These are phyloP conservation scores for Beauveria varroae DNA, from an alignment of 2,329 filamentous ascomycete genomes.

Conservation along the genomic window DNA sequence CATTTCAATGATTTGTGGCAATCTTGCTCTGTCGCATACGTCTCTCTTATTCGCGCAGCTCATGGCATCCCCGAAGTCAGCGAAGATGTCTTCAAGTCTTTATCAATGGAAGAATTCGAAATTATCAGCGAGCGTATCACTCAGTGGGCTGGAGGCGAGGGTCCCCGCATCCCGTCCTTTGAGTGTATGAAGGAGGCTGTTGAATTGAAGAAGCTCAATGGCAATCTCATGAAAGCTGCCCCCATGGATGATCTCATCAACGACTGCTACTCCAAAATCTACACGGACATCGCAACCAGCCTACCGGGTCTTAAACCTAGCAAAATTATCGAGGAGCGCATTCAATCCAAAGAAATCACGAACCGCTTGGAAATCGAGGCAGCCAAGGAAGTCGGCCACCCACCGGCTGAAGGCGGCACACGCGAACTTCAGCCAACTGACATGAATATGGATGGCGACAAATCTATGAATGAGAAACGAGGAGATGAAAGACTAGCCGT, in stretches of 20 bases:
- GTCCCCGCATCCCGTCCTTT: conserved; percentile 34
- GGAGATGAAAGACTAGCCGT: background rate
- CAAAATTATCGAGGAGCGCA: conserved; percentile 38
- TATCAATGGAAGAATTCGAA: conserved; percentile 50
- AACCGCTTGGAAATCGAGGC: conserved; percentile 27
- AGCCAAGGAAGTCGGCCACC: conserved; percentile 23
- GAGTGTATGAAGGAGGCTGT: conserved; percentile 50
- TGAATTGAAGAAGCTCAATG: conserved; percentile 66
- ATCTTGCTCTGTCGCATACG: conserved; percentile 44
- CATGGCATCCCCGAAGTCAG: conserved; percentile 37
- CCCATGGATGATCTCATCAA: conserved; percentile 90
- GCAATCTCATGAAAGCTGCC: conserved; percentile 74
- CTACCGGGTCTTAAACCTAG: conserved; percentile 45
- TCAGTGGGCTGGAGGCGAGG: conserved; percentile 42
- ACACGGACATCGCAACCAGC: conserved; percentile 55
- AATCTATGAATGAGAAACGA: background rate
- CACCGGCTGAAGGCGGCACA: conserved; percentile 14
- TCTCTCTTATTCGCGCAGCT: conserved; percentile 43
- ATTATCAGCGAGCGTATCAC: conserved; percentile 46
- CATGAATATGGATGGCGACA: background rate
- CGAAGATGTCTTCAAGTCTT: conserved; percentile 49
- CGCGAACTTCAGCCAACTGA: background rate
- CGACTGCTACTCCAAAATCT: conserved; percentile 78
- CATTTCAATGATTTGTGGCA: conserved; percentile 56
- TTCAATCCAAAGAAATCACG: conserved; percentile 34